Percentiles rank a stretch among this genome's conserved stretches.
Evolutionary conservation across 2,329 filamentous ascomycete species (phyloP).

Genomic region (Orbilia blumenaviensis): DNA sequence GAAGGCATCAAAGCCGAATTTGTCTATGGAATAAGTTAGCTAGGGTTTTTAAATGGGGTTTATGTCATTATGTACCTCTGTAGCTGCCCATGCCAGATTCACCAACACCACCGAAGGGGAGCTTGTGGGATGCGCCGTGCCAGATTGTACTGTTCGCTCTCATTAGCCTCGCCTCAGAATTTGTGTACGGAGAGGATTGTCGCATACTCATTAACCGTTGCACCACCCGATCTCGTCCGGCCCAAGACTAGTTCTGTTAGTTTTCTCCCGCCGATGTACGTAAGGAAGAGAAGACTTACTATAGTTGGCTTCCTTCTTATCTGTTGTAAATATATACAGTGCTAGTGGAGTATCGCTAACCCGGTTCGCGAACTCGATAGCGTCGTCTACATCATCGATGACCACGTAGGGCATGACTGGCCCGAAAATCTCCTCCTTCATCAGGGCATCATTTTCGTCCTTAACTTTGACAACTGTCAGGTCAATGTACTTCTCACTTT

Average conservation of each 20-base stretch:
- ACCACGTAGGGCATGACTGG: slow-evolving; percentile 77
- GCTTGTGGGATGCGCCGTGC: slow-evolving; percentile 68
- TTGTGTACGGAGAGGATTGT: slow-evolving; percentile 57
- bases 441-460: slow-evolving; percentile 77
- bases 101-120: slow-evolving; percentile 85
- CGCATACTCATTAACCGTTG: slow-evolving; percentile 71
- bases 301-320: slow-evolving; percentile 71
- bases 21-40: not conserved
- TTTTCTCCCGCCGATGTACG: no score
- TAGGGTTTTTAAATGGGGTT: not conserved
- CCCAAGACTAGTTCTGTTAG: slow-evolving; percentile 66
- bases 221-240: slow-evolving; percentile 73
- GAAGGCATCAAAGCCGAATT: slow-evolving; percentile 50
- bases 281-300: slow-evolving; percentile 63
- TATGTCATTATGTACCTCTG: slow-evolving; percentile 67
- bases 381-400: slow-evolving; percentile 78
- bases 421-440: slow-evolving; percentile 87
- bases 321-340: slow-evolving; percentile 77
- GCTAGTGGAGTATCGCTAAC: slow-evolving; percentile 85
- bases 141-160: slow-evolving; percentile 39
- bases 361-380: slow-evolving; percentile 80
- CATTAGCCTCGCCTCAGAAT: not conserved
- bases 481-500: slow-evolving; percentile 82
- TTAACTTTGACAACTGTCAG: slow-evolving; percentile 90
- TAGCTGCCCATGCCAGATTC: slow-evolving; percentile 79